A percentile compares a stretch with the other conserved stretches of the same genome.
These are phyloP conservation scores for Straminergon stramineum DNA, from an alignment of 225 moss, liverwort and hornwort species.

Conservation along the genomic window DNA sequence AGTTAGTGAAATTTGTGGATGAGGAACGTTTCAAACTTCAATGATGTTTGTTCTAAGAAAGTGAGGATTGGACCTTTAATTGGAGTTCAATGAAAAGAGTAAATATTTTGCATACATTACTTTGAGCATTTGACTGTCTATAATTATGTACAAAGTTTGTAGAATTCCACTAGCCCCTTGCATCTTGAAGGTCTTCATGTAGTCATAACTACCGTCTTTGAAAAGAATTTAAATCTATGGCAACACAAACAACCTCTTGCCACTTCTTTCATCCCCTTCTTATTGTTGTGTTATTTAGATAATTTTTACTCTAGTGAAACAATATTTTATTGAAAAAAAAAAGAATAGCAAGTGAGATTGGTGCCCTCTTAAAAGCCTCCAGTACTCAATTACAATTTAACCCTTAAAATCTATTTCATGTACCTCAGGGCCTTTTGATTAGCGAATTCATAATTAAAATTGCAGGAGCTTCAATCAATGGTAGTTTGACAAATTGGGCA, in stretches of 20 bases:
- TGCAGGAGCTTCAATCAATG: rapidly evolving
- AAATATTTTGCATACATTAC: not conserved
- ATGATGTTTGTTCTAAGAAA: not conserved
- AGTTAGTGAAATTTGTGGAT: not conserved
- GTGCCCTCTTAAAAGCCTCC: not conserved
- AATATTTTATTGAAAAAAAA: not conserved
- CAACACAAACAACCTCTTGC: not conserved
- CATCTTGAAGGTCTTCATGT: not conserved
- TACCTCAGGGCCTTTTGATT: rapidly evolving
- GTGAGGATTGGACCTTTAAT: not conserved
- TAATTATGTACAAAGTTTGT: not conserved
- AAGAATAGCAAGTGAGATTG: not conserved
- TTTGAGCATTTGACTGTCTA: not conserved
- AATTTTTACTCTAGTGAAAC: not conserved
- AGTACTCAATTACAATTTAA: not conserved
- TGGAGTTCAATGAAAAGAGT: not conserved
- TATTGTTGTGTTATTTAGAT: not conserved
- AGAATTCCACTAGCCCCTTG: not conserved
- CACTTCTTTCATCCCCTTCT: not conserved
- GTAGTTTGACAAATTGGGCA: not conserved
- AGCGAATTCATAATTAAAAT: not conserved
- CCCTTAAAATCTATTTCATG: rapidly evolving
- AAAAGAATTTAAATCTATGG: not conserved
- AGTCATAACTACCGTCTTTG: not conserved
- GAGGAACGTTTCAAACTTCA: not conserved